Evolutionary conservation across 495 filamentous ascomycete genomes (phyloP).

Genomic region (Penicillium verhagenii): DNA sequence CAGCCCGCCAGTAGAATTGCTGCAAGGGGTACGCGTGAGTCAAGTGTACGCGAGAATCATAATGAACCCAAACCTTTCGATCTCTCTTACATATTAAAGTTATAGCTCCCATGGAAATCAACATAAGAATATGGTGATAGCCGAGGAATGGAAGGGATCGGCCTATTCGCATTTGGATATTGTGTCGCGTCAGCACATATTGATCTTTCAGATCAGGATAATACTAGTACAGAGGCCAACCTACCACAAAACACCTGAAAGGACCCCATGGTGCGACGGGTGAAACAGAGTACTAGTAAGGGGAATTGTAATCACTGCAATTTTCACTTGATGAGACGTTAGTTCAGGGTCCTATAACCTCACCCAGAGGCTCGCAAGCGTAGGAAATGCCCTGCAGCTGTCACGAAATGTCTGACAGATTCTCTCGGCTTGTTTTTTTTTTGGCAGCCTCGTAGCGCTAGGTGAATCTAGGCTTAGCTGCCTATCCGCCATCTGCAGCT

Average conservation of each 20-base stretch:
- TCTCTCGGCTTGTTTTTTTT: background rate
- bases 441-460: background rate
- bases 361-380: background rate
- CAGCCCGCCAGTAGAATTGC: conserved; percentile 15
- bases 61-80: background rate
- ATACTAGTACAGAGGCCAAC: too few relatives aligned
- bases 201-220: too few relatives aligned
- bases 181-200: background rate
- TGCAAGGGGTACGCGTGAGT: background rate
- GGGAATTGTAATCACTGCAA: too few relatives aligned
- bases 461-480: background rate
- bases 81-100: conserved; percentile 11
- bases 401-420: background rate
- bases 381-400: background rate
- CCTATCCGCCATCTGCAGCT: background rate
- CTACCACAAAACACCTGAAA: too few relatives aligned
- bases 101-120: conserved; percentile 4
- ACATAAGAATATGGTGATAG: conserved; percentile 13
- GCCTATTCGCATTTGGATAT: background rate
- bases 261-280: background rate
- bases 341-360: background rate
- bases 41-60: background rate
- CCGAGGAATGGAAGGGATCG: background rate
- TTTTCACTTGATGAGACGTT: background rate
- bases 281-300: too few relatives aligned